These are phyloP conservation scores for Yamadazyma atlantica DNA, from an alignment of 1,139 yeast species.

Conservation along the genomic window DNA sequence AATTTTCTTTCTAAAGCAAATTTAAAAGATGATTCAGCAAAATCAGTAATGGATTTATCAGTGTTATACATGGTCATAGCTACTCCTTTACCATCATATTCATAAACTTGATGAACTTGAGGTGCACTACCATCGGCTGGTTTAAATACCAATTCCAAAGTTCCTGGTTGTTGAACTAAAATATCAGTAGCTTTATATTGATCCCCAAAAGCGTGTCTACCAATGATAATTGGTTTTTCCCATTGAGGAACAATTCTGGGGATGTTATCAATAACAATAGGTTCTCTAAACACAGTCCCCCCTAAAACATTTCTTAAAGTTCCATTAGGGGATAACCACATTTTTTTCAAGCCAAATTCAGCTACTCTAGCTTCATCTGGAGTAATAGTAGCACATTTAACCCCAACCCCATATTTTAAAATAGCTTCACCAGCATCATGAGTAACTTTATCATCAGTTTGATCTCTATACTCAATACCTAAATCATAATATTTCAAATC, in stretches of 20 bases:
- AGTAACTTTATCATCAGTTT: constrained; percentile 86
- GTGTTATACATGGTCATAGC: constrained; percentile 95
- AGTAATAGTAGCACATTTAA: constrained; percentile 97
- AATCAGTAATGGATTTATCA: constrained; percentile 83
- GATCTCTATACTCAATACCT: constrained; percentile 81
- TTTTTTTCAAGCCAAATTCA: constrained; percentile 85
- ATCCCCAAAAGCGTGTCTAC: constrained; percentile 97
- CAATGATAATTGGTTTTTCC: constrained; percentile 94
- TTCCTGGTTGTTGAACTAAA: constrained; percentile 77
- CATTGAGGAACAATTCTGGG: constrained; percentile 91
- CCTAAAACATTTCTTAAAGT: constrained; percentile 92
- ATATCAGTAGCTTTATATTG: constrained; percentile 93
- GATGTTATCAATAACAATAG: constrained; percentile 84
- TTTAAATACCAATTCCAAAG: constrained; percentile 72
- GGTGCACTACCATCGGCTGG: constrained; percentile 68
- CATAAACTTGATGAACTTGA: constrained; percentile 61
- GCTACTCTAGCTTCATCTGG: constrained; percentile 95
- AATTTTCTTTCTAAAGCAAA: constrained; percentile 75
- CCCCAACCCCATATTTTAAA: constrained; percentile 84
- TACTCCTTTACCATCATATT: constrained; percentile 78
- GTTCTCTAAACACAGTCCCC: constrained; percentile 96
- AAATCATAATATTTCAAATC: constrained; percentile 92
- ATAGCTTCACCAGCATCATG: constrained; percentile 89
- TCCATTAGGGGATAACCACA: constrained; percentile 98
- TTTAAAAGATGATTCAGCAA: constrained; percentile 90